These are phyloP conservation scores for Candida glucosophila DNA, from an alignment of 1,139 yeast genomes.

Conservation along the genomic window DNA sequence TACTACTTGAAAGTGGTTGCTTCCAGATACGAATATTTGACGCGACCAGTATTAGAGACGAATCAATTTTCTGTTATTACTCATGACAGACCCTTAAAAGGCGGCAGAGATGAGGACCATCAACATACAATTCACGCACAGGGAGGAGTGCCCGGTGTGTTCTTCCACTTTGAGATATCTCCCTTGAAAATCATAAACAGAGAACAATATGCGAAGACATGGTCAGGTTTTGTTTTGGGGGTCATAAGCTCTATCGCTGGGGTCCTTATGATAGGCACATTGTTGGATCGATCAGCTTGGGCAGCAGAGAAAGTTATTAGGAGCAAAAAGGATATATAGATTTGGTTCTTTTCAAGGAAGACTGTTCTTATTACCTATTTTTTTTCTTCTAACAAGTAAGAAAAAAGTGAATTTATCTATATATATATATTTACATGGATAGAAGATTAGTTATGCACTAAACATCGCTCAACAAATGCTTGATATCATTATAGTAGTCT, in stretches of 20 bases:
- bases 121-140: slow-evolving; percentile 75
- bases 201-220: slow-evolving; percentile 68
- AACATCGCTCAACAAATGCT: slow-evolving; percentile 44
- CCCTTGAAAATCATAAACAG: slow-evolving; percentile 86
- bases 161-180: slow-evolving; percentile 82
- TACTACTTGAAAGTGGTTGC: slow-evolving; percentile 88
- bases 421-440: slow-evolving; percentile 6
- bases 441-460: slow-evolving; percentile 30
- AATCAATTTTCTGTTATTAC: slow-evolving; percentile 88
- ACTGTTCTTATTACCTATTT: slow-evolving; percentile 3
- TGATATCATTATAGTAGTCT: slow-evolving; percentile 47
- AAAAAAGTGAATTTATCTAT: too few species aligned
- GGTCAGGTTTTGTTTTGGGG: slow-evolving; percentile 81
- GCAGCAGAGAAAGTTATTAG: slow-evolving; percentile 77
- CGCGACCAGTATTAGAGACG: slow-evolving; percentile 51
- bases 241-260: slow-evolving; percentile 90
- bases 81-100: slow-evolving; percentile 76
- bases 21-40: slow-evolving; percentile 69
- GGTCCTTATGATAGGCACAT: slow-evolving; percentile 84
- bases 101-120: slow-evolving; percentile 89
- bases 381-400: too few species aligned
- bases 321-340: slow-evolving; percentile 53
- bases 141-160: slow-evolving; percentile 90
- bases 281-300: slow-evolving; percentile 80
- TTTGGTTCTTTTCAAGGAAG: not conserved